A percentile compares a stretch with the other conserved stretches of the same genome.
phyloP scores from a whole-genome alignment of 208 protist genomes.

The Endotrypanum monterogeii region DNA sequence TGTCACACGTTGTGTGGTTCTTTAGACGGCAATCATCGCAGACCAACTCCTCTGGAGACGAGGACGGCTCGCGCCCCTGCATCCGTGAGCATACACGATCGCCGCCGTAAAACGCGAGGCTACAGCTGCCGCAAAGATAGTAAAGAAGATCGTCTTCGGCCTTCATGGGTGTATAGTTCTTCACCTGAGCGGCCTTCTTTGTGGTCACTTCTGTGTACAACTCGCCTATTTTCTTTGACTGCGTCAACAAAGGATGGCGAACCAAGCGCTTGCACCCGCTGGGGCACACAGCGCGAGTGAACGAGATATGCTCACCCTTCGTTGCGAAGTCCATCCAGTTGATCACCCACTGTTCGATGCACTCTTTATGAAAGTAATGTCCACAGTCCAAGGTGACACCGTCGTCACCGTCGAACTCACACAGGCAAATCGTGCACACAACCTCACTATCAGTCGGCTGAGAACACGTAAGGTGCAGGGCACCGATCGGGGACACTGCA shows the following conservation, averaged over 20 bases:
- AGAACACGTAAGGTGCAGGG: slow-evolving; percentile 17
- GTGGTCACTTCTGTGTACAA: slow-evolving; percentile 39
- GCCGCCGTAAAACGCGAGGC: slow-evolving; percentile 75
- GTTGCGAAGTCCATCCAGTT: slow-evolving; percentile 65
- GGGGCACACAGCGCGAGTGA: slow-evolving; percentile 84
- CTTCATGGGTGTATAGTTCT: slow-evolving; percentile 40
- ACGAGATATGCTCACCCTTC: slow-evolving; percentile 81
- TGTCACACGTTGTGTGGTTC: slow-evolving; percentile 4
- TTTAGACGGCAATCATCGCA: slow-evolving; percentile 68
- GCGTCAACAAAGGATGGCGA: slow-evolving; percentile 55
- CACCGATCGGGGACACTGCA: not conserved
- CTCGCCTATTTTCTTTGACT: slow-evolving; percentile 47
- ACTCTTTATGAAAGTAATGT: slow-evolving; percentile 83
- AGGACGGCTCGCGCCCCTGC: slow-evolving; percentile 59
- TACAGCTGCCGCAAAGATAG: slow-evolving; percentile 76
- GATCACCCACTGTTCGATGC: slow-evolving; percentile 68
- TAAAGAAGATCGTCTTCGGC: slow-evolving; percentile 72
- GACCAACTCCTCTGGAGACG: slow-evolving; percentile 59
- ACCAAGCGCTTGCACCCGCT: slow-evolving; percentile 74
- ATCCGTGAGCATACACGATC: slow-evolving; percentile 77
- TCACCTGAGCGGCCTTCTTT: slow-evolving; percentile 24
- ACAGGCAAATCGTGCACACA: slow-evolving; percentile 79
- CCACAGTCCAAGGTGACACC: slow-evolving; percentile 86
- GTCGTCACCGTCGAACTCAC: slow-evolving; percentile 70
- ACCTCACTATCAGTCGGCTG: slow-evolving; percentile 34